These are phyloP conservation scores for Exsudoporus frostii DNA, from an alignment of 768 basidiomycete genomes.

Conservation along the genomic window DNA sequence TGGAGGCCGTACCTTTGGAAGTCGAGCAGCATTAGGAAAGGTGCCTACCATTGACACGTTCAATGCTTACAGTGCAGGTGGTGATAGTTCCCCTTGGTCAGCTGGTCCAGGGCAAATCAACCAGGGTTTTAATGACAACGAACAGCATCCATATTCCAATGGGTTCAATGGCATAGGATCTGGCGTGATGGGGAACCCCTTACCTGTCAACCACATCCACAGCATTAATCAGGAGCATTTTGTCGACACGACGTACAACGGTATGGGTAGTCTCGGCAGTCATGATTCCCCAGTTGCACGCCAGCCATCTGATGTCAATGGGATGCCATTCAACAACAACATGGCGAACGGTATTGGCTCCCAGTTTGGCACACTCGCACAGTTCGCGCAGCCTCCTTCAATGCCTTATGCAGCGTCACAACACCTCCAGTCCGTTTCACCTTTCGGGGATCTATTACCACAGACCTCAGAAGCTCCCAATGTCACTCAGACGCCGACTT, in stretches of 20 bases:
- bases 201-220: constrained; percentile 22
- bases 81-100: constrained; percentile 35
- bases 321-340: constrained; percentile 17
- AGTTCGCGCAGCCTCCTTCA: constrained; percentile 22
- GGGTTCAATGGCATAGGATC: constrained; percentile 24
- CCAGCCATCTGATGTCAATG: constrained; percentile 25
- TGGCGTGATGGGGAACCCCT: constrained; percentile 12
- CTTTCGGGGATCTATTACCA: constrained; percentile 22
- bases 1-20: constrained; percentile 33
- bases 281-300: constrained; percentile 24
- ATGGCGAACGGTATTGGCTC: constrained; percentile 18
- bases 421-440: constrained; percentile 21
- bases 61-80: constrained; percentile 34
- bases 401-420: constrained; percentile 17
- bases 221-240: constrained; percentile 27
- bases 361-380: constrained; percentile 18
- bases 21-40: constrained; percentile 37
- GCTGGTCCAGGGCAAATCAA: constrained; percentile 22
- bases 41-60: constrained; percentile 38
- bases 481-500: constrained; percentile 19
- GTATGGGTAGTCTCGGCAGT: constrained; percentile 19
- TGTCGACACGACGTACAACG: constrained; percentile 21
- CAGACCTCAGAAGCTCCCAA: constrained; percentile 16
- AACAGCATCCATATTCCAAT: constrained; percentile 24
- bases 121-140: constrained; percentile 20